Base-by-base conservation (phyloP, 1,284 basidiomycete genomes). In the Ceratobasidium sp. region DNA sequence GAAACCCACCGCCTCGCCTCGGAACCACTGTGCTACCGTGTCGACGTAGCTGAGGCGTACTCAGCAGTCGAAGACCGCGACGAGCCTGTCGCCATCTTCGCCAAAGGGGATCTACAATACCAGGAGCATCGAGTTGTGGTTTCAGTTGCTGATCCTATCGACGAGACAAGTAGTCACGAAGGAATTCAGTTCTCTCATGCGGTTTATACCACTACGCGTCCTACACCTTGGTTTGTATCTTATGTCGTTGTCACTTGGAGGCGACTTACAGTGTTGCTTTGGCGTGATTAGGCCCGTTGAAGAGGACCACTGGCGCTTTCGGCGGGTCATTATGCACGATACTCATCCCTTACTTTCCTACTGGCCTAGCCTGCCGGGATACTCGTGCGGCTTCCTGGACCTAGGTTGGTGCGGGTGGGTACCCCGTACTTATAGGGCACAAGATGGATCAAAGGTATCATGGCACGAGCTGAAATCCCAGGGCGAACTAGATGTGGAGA, bases 311-410 rank as follows among this genome's bases (percentile, higher is more conserved):
- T 63, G 60, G 60, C 17, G 60, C 6, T 63, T 44, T 22, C 22
- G 41, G 19, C 41, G 29, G 19, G 44, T 63, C 7, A 29, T 63
- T 19, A 63, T 63, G 60, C 60, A 63, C 22, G 60, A 63, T 45
- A 63, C 60, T 15, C 60, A 63, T 47, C 60, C 60, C 3, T n/a
- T 63, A 15, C 44, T 63, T 44, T 63, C 60, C 19, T 63, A 63
- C 22, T 63, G n/a, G 33, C 60, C 60, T 7, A 6, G 6, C n/a
- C 8, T 24, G 19, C 19, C 50, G 24, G 24, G 19, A 19, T 51
- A 15, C 5, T 22, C 51, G 11, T n/a, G 51, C 24, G 4, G 36
- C 24, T 53, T 41, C 36, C 4, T 22, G 27, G n/a, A 22, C 19
- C n/a, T n/a, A n/a, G n/a, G n/a, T n/a, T 22, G 51, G 41, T 45